These are phyloP conservation scores for Neurospora sp. DNA, from an alignment of 495 filamentous ascomycete genomes.

Conservation along the genomic window DNA sequence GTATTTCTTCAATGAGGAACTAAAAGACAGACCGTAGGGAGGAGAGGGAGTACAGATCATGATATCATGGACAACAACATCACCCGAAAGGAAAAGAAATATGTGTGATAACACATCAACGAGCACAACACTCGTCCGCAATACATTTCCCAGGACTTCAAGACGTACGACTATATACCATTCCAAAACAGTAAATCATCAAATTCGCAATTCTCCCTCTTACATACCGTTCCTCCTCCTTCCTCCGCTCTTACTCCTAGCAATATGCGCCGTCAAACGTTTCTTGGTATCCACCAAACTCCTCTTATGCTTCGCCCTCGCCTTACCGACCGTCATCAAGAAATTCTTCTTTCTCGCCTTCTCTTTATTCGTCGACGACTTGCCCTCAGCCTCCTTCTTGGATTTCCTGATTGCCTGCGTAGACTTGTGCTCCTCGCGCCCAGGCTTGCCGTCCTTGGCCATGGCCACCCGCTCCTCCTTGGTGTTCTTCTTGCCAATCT, in stretches of 20 bases:
- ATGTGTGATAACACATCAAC: neutral
- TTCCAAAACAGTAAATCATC: neutral
- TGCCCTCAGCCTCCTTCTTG: slow-evolving; percentile 76
- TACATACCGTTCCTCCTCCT: slow-evolving; percentile 56
- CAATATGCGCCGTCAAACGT: slow-evolving; percentile 69
- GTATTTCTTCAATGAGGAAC: too few relatives aligned
- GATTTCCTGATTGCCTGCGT: slow-evolving; percentile 71
- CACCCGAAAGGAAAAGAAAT: too few relatives aligned
- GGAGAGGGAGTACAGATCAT: neutral
- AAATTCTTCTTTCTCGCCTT: slow-evolving; percentile 96
- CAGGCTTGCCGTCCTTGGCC: slow-evolving; percentile 64
- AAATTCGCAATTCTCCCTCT: neutral
- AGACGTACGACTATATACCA: neutral
- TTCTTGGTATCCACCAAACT: slow-evolving; percentile 75
- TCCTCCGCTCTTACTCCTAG: slow-evolving; percentile 75
- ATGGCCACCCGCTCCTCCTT: slow-evolving; percentile 74
- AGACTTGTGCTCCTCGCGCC: slow-evolving; percentile 66
- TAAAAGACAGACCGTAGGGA: neutral
- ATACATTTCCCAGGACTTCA: neutral
- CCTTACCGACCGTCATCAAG: slow-evolving; percentile 93
- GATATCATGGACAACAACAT: neutral
- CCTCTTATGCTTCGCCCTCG: slow-evolving; percentile 82
- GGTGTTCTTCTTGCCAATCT: slow-evolving; percentile 52
- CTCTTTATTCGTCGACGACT: slow-evolving; percentile 96
- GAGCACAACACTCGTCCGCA: neutral